These are phyloP conservation scores for Phytophthora citrophthora DNA, from an alignment of 352 stramenopile species.

Conservation along the genomic window DNA sequence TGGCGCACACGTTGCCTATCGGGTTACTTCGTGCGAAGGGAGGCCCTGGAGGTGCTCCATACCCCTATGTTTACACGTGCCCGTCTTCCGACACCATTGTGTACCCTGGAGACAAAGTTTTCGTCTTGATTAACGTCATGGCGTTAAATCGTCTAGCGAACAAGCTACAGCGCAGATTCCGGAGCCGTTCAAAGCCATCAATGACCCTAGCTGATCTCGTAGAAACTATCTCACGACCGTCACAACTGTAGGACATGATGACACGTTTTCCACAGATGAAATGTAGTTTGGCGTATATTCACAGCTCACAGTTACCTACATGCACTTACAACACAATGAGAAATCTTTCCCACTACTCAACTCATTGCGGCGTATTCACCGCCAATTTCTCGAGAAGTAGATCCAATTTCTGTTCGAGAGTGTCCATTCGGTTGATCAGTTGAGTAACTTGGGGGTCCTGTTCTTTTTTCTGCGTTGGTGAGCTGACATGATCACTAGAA, in stretches of 20 bases:
- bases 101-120: conserved; percentile 78
- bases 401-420: conserved; percentile 24
- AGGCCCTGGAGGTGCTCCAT: conserved; percentile 52
- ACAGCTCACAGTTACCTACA: too few relatives aligned
- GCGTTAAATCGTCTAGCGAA: conserved; percentile 75
- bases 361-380: too few relatives aligned
- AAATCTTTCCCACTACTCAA: too few relatives aligned
- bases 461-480: conserved; percentile 3
- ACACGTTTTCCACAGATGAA: too few relatives aligned
- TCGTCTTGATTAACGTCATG: conserved; percentile 80
- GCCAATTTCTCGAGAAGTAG: conserved; percentile 22
- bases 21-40: conserved; percentile 70
- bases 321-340: too few relatives aligned
- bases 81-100: conserved; percentile 65
- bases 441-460: background rate
- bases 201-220: conserved; percentile 35
- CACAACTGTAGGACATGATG: conserved; percentile 14
- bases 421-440: conserved; percentile 12
- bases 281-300: too few relatives aligned
- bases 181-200: conserved; percentile 37
- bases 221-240: conserved; percentile 20
- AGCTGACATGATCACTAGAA: conserved; percentile 1
- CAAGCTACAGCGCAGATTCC: conserved; percentile 81
- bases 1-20: conserved; percentile 79
- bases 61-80: conserved; percentile 87